Evolutionary conservation across 345 rosid species (phyloP).

Genomic region (Moringa oleifera): DNA sequence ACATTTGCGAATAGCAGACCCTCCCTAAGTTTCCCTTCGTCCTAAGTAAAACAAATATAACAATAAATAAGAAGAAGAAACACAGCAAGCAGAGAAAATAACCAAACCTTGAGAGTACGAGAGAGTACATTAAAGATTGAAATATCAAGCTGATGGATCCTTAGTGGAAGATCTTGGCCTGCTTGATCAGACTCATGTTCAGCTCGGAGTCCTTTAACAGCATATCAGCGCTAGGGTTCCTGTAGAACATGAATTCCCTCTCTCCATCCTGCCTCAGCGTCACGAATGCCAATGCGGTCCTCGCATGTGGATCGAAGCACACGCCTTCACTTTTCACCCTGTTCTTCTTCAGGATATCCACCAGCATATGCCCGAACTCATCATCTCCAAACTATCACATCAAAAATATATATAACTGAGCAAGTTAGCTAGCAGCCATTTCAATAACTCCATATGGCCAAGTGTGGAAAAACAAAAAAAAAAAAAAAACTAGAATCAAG

Average conservation of each 20-base stretch:
- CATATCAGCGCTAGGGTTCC: slow-evolving; percentile 81
- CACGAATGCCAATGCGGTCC: slow-evolving; percentile 69
- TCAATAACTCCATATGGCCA: neutral
- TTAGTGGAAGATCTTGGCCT: slow-evolving; percentile 61
- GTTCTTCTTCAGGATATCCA: slow-evolving; percentile 46
- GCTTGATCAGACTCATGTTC: slow-evolving; percentile 46
- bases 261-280: slow-evolving; percentile 52
- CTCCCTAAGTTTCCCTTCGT: slow-evolving; percentile 34
- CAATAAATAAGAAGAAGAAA: too few species aligned
- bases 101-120: too few species aligned
- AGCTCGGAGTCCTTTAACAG: slow-evolving; percentile 56
- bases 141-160: slow-evolving; percentile 71
- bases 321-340: slow-evolving; percentile 55
- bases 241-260: slow-evolving; percentile 70
- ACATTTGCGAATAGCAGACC: slow-evolving; percentile 34
- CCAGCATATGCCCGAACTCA: slow-evolving; percentile 75
- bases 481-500: too few species aligned
- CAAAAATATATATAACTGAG: neutral
- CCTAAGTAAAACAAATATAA: slow-evolving; percentile 7
- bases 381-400: slow-evolving; percentile 56
- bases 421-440: neutral
- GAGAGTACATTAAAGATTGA: too few species aligned
- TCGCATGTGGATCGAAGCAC: slow-evolving; percentile 48
- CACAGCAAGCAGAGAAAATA: too few species aligned
- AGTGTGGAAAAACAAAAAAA: too few species aligned